These are phyloP conservation scores for Zizania latifolia DNA, from an alignment of 176 grass and related monocot species.

Conservation along the genomic window DNA sequence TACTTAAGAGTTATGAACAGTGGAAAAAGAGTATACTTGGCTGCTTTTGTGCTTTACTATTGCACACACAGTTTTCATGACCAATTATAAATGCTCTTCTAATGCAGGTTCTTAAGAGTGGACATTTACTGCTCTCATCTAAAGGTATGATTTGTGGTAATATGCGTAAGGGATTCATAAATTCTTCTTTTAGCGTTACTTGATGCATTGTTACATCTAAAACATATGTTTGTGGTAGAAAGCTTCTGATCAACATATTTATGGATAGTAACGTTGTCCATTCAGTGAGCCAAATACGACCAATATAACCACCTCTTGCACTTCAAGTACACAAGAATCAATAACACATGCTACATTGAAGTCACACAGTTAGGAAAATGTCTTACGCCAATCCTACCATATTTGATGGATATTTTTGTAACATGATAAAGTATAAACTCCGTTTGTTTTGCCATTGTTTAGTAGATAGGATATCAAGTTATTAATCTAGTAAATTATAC, in stretches of 20 bases:
- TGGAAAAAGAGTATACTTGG: background rate
- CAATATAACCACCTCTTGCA: background rate
- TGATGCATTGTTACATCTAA: constrained; percentile 14
- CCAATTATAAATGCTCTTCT: constrained; percentile 20
- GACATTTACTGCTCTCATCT: constrained; percentile 78
- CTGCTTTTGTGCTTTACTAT: background rate
- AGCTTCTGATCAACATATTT: background rate
- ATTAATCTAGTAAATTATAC: background rate
- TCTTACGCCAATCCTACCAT: background rate
- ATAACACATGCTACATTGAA: background rate
- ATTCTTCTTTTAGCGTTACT: constrained; percentile 30
- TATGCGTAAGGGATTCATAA: background rate
- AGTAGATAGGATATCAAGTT: background rate
- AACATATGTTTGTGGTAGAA: constrained; percentile 17
- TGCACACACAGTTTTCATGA: background rate
- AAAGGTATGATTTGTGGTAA: constrained; percentile 59
- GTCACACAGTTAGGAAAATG: background rate
- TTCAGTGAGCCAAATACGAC: background rate
- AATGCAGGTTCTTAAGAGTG: constrained; percentile 84
- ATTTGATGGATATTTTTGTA: constrained; percentile 14
- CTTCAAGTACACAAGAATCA: constrained; percentile 17
- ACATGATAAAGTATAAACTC: background rate
- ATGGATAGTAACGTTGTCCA: constrained; percentile 24
- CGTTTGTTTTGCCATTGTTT: constrained; percentile 3
- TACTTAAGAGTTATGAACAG: constrained; percentile 11